Percentiles rank a stretch among this genome's conserved stretches.
phyloP scores from a whole-genome alignment of 148 eudicot genomes.

The Silene latifolia region DNA sequence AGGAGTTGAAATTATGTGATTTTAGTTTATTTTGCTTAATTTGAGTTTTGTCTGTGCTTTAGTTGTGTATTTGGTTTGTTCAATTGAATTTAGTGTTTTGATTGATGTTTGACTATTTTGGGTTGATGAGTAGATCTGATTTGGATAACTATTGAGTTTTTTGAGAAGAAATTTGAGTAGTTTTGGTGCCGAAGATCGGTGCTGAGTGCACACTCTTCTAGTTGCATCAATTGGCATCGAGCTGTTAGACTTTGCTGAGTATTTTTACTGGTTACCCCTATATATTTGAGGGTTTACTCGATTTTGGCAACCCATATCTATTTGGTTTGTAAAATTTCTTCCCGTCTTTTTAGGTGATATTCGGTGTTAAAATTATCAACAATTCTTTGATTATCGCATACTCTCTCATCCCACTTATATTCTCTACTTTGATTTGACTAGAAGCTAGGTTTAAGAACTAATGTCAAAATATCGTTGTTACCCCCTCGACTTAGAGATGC shows the following conservation, averaged over 20 bases:
- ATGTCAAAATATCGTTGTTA: too few relatives aligned
- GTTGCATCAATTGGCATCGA: neutral
- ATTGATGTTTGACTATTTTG: conserved; percentile 3
- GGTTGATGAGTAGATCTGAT: too few relatives aligned
- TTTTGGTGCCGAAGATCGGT: neutral
- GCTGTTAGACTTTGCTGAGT: neutral
- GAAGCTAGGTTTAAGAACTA: neutral
- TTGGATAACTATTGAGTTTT: conserved; percentile 11
- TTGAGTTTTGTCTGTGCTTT: neutral
- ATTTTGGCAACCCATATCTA: neutral
- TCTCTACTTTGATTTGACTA: neutral
- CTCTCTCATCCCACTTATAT: neutral
- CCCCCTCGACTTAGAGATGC: neutral
- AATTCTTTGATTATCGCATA: neutral
- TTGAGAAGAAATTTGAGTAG: neutral
- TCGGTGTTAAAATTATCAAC: too few relatives aligned
- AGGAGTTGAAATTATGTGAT: conserved; percentile 9
- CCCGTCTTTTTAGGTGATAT: neutral
- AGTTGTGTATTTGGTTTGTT: neutral
- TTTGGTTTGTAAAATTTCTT: neutral
- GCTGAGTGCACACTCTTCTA: neutral
- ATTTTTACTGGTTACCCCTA: neutral
- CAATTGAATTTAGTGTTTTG: neutral
- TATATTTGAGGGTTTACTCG: neutral
- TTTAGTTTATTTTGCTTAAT: conserved; percentile 8